Conservation (phyloP, 371 early-diverging fungal species). For the Actinomortierella wolfii region DNA sequence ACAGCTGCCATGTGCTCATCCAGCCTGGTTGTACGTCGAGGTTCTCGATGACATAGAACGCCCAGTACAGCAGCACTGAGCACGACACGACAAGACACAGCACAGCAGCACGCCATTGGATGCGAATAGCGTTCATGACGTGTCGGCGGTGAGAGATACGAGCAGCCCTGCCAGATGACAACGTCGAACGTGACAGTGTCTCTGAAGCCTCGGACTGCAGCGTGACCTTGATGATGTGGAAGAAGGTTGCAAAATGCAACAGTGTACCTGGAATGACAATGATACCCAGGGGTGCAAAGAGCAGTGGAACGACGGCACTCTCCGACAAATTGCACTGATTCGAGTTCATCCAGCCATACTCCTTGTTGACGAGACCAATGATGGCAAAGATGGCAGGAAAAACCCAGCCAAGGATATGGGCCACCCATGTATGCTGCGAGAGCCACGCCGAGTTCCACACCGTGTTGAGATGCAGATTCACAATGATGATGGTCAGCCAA, state of each 20-base stretch:
- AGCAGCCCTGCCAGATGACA: slow-evolving; percentile 42
- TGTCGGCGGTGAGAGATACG: slow-evolving; percentile 57
- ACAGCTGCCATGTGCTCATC: slow-evolving; percentile 45
- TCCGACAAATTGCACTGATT: slow-evolving; percentile 54
- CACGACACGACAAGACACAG: slow-evolving; percentile 55
- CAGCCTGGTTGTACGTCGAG: slow-evolving; percentile 32
- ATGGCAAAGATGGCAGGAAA: slow-evolving; percentile 59
- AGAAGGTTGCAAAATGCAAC: slow-evolving; percentile 62
- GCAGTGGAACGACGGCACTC: slow-evolving; percentile 52
- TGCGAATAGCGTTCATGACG: slow-evolving; percentile 62
- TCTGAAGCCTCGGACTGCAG: slow-evolving; percentile 57
- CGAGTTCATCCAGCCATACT: slow-evolving; percentile 42
- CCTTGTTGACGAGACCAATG: slow-evolving; percentile 49
- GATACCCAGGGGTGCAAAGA: slow-evolving; percentile 66
- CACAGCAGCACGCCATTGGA: slow-evolving; percentile 72
- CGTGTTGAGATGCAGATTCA: slow-evolving; percentile 67
- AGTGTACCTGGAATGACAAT: slow-evolving; percentile 60
- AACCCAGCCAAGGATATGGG: slow-evolving; percentile 64
- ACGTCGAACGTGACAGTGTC: slow-evolving; percentile 38
- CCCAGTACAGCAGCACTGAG: slow-evolving; percentile 59
- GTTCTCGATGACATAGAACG: slow-evolving; percentile 35
- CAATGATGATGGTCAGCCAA: slow-evolving; percentile 65
- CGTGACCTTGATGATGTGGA: slow-evolving; percentile 56
- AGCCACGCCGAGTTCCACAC: slow-evolving; percentile 69
- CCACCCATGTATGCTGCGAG: slow-evolving; percentile 52